phyloP scores from a whole-genome alignment of 2,329 filamentous ascomycete species.

The Pestalotiopsis fici region DNA sequence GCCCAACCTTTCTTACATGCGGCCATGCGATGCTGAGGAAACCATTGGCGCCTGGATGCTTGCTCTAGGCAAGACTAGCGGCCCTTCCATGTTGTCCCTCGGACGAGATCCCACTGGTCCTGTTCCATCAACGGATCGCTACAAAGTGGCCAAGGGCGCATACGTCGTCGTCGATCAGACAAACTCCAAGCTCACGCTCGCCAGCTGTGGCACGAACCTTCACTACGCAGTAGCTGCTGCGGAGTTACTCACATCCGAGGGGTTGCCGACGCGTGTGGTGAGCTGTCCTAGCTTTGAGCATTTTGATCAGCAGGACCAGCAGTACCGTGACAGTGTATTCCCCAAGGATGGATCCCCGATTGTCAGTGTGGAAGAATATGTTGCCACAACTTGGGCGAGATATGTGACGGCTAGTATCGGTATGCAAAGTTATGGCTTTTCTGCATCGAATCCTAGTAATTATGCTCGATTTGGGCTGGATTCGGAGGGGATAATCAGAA shows the following conservation, averaged over 20 bases:
- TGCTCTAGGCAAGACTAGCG: slow-evolving; percentile 33
- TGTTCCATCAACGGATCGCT: slow-evolving; percentile 29
- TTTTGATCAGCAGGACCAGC: slow-evolving; percentile 41
- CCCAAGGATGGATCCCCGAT: slow-evolving; percentile 43
- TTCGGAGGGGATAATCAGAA: not conserved
- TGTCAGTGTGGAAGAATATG: slow-evolving; percentile 63
- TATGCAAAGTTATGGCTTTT: slow-evolving; percentile 52
- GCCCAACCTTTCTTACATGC: slow-evolving; percentile 55
- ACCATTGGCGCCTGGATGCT: slow-evolving; percentile 43
- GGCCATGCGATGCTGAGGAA: slow-evolving; percentile 55
- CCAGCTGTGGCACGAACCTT: slow-evolving; percentile 38
- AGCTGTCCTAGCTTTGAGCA: slow-evolving; percentile 46
- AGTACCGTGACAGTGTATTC: slow-evolving; percentile 48
- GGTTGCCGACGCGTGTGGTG: slow-evolving; percentile 39
- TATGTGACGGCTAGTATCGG: slow-evolving; percentile 58
- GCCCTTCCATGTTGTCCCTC: slow-evolving; percentile 44
- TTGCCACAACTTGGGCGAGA: slow-evolving; percentile 58
- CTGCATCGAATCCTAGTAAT: not conserved
- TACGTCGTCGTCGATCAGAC: slow-evolving; percentile 36
- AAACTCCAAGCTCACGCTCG: slow-evolving; percentile 37
- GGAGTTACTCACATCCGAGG: slow-evolving; percentile 34
- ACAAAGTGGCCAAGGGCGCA: slow-evolving; percentile 37
- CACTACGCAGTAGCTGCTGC: slow-evolving; percentile 43
- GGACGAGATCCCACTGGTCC: slow-evolving; percentile 40
- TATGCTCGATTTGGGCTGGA: not conserved